These are phyloP conservation scores for Mycena vulgaris DNA, from an alignment of 768 basidiomycete species.

Conservation along the genomic window DNA sequence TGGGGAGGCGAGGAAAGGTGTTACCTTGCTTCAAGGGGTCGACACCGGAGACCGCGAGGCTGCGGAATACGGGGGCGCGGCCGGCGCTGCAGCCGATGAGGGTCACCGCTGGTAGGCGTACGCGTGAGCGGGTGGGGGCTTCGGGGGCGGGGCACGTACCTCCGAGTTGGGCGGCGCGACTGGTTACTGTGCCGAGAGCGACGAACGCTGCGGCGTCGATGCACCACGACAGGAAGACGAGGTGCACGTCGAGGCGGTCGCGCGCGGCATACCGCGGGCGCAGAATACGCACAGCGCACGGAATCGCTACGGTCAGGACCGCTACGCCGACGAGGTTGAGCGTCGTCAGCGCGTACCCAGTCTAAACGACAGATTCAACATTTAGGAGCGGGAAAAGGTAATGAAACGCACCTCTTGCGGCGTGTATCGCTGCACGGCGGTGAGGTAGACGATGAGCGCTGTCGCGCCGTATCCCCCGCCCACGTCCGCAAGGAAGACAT, in stretches of 20 bases:
- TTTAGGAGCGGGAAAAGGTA: not conserved
- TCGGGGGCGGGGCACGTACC: not conserved
- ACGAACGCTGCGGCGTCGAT: conserved; percentile 21
- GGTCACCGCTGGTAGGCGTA: conserved; percentile 3
- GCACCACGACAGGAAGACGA: conserved; percentile 19
- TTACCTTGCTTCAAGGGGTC: conserved; percentile 20
- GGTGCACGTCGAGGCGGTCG: conserved; percentile 20
- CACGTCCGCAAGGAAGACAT: conserved; percentile 25
- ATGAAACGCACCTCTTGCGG: conserved; percentile 25
- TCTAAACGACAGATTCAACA: not conserved
- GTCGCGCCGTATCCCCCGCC: conserved; percentile 20
- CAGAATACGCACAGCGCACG: conserved; percentile 1
- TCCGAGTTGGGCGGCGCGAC: conserved; percentile 17
- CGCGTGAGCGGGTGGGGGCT: not conserved
- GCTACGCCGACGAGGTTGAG: conserved; percentile 16
- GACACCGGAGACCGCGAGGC: conserved; percentile 22
- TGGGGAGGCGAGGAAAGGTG: too few relatives aligned
- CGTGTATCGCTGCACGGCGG: conserved; percentile 22
- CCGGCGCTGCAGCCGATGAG: conserved; percentile 28
- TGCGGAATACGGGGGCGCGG: conserved; percentile 29
- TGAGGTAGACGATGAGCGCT: conserved; percentile 27
- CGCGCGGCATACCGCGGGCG: not conserved
- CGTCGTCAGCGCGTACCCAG: conserved; percentile 24
- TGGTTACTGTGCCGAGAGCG: conserved; percentile 9
- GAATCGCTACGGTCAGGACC: conserved; percentile 15